phyloP scores from a whole-genome alignment of 345 rosid genomes.

The Stellera chamaejasme region DNA sequence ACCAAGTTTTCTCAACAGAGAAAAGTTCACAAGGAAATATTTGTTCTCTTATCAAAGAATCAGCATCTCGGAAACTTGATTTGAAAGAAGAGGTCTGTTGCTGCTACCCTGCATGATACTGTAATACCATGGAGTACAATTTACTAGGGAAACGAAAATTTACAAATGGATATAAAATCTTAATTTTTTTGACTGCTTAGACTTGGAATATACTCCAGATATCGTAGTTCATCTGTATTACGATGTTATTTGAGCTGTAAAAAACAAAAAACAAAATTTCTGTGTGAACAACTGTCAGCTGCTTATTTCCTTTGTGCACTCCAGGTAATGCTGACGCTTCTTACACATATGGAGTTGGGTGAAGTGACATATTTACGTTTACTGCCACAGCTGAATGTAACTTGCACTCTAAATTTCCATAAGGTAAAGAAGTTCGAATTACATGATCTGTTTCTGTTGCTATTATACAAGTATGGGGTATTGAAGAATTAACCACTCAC shows the following conservation, averaged over 20 bases:
- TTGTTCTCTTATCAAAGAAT: conserved; percentile 59
- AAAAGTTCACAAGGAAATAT: conserved; percentile 36
- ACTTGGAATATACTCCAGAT: not conserved
- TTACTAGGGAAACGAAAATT: not conserved
- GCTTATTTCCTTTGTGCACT: conserved; percentile 4
- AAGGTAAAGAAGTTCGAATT: conserved; percentile 42
- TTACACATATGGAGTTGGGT: conserved; percentile 90
- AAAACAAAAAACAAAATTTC: not conserved
- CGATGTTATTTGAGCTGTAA: no score
- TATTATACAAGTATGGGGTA: no score
- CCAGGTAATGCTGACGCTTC: conserved; percentile 88
- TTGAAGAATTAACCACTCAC: no score
- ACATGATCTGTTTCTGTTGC: not conserved
- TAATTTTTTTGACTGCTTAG: conserved; percentile 1
- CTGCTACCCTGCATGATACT: conserved; percentile 10
- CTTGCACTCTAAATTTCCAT: conserved; percentile 82
- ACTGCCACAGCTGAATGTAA: conserved; percentile 62
- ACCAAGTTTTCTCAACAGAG: conserved; percentile 49
- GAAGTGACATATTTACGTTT: conserved; percentile 66
- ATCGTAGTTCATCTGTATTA: no score
- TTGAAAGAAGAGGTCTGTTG: conserved; percentile 84
- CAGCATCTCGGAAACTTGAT: conserved; percentile 74
- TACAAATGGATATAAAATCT: conserved; percentile 1
- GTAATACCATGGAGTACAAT: not conserved
- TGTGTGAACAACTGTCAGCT: not conserved